These are phyloP conservation scores for Trichosporon asahii DNA, from an alignment of 1,284 basidiomycete genomes.

Conservation along the genomic window DNA sequence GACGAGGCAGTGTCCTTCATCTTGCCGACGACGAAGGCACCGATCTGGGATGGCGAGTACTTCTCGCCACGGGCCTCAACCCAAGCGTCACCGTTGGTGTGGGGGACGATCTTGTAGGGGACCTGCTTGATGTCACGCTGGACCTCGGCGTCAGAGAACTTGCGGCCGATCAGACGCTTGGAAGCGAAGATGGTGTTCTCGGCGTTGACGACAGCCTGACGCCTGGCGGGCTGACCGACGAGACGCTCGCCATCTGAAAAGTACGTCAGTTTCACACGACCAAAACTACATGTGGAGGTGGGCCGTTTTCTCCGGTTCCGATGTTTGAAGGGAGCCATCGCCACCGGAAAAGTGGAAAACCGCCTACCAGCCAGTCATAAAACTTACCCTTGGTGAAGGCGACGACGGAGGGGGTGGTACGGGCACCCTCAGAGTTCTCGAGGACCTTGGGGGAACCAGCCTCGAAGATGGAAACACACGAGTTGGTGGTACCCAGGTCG, in stretches of 20 bases:
- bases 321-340: neutral
- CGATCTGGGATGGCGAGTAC: constrained; percentile 61
- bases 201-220: constrained; percentile 96
- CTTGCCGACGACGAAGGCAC: constrained; percentile 84
- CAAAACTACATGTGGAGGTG: neutral
- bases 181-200: constrained; percentile 91
- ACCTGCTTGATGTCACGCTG: constrained; percentile 73
- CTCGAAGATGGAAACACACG: constrained; percentile 93
- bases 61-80: constrained; percentile 67
- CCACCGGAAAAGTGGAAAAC: neutral
- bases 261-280: neutral
- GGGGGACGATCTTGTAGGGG: constrained; percentile 70
- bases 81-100: constrained; percentile 62
- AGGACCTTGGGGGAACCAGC: constrained; percentile 91
- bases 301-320: neutral
- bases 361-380: no score
- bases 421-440: constrained; percentile 95
- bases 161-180: constrained; percentile 93
- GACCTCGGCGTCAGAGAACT: constrained; percentile 90
- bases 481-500: constrained; percentile 63
- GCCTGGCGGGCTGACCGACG: constrained; percentile 93
- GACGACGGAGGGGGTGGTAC: constrained; percentile 96
- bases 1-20: constrained; percentile 94
- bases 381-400: constrained; percentile 83
- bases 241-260: constrained; percentile 70